Base-by-base conservation (phyloP, 148 eudicot species). In the Bassia scoparia region DNA sequence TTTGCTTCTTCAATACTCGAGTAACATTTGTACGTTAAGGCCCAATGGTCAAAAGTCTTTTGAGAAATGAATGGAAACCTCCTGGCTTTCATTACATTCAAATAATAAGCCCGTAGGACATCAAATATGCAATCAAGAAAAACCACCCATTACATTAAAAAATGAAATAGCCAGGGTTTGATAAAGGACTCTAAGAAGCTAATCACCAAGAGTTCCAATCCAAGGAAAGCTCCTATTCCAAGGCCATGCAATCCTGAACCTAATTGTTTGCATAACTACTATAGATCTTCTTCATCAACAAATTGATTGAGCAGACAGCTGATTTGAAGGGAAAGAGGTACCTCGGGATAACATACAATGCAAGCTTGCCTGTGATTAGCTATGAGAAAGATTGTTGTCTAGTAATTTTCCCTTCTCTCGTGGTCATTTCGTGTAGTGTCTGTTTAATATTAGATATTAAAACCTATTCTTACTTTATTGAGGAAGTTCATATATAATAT, bases 331-430 rank as follows among this genome's bases (percentile, higher is more conserved):
- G 65, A 86, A 82, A 0, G n/a, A 88, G 71, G 54, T 83, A 88
- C 68, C 81, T 77, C 0, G 92, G 92, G 53, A 88, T 16, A 0
- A 84, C n/a, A 61, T 83, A 88, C 61, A 83, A 88, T 3, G 87
- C 73, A 81, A 84, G 52, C 87, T 84, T 8, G 77, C n/a, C 18
- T 7, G 58, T 24, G 13, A 78, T n/a, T 33, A 0, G 67, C 77
- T 0, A 78, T 68, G 21, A 86, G 27, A 67, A 84, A 86, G 66
- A 86, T 48, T 86, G 89, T 11, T 70, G 72, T 66, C 86, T 70
- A 0, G 82, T 70, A 1, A 82, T 11, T 53, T 70, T 62, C 86
- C 79, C 67, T 73, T 84, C 18, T 66, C 89, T 82, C 58, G 37
- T 68, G 6, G 84, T 86, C 8, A 68, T 71, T 48, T 86, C 84